These are phyloP conservation scores for Leishmania tarentolae DNA, from an alignment of 208 protist species.

Conservation along the genomic window DNA sequence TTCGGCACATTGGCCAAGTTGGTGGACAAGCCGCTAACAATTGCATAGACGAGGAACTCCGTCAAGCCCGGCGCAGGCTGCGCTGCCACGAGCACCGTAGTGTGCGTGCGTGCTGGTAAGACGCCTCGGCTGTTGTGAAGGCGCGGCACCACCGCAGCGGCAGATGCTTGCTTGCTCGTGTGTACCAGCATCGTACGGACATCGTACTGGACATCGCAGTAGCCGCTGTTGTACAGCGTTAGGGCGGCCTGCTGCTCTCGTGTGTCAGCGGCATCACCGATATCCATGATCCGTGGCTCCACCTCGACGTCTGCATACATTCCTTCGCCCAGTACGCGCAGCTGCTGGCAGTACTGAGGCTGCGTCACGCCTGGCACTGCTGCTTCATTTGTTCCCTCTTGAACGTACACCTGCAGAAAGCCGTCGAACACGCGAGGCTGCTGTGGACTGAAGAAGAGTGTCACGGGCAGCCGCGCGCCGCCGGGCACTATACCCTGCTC, in stretches of 20 bases:
- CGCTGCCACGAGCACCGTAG: constrained; percentile 73
- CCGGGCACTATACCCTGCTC: constrained; percentile 58
- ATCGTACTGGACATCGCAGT: constrained; percentile 80
- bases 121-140: constrained; percentile 62
- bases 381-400: constrained; percentile 22
- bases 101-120: constrained; percentile 86
- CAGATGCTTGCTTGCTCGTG: neutral
- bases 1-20: constrained; percentile 35
- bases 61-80: constrained; percentile 58
- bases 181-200: constrained; percentile 49
- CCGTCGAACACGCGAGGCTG: constrained; percentile 52
- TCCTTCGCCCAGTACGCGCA: constrained; percentile 67
- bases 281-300: constrained; percentile 76
- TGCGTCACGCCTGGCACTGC: neutral
- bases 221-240: constrained; percentile 88
- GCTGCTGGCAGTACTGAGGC: constrained; percentile 35
- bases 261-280: constrained; percentile 52
- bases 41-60: constrained; percentile 78
- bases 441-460: constrained; percentile 64
- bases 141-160: constrained; percentile 31
- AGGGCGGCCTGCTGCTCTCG: constrained; percentile 56
- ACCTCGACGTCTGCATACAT: constrained; percentile 69
- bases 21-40: constrained; percentile 56
- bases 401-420: constrained; percentile 55
- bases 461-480: constrained; percentile 43